These are phyloP conservation scores for Boletus sensibilis DNA, from an alignment of 768 basidiomycete genomes.

Conservation along the genomic window DNA sequence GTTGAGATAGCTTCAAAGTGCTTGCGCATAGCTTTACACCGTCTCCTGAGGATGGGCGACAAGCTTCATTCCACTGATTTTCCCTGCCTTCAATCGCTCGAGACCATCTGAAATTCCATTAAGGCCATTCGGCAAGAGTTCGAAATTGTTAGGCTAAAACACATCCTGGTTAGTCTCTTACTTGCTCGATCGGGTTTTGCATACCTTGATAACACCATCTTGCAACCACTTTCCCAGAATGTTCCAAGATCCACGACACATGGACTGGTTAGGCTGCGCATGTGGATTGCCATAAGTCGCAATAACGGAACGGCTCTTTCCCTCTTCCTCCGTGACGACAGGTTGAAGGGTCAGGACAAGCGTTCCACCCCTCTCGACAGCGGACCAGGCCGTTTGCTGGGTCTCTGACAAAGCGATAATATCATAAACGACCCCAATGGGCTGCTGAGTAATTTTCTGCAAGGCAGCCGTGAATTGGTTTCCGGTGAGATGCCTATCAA, in stretches of 20 bases:
- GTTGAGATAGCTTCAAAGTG: neutral
- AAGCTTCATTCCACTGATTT: constrained; percentile 46
- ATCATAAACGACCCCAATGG: constrained; percentile 30
- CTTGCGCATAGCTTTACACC: constrained; percentile 4
- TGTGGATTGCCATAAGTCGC: constrained; percentile 28
- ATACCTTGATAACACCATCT: constrained; percentile 27
- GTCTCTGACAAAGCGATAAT: constrained; percentile 35
- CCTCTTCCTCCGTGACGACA: constrained; percentile 23
- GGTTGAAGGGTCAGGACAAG: constrained; percentile 30
- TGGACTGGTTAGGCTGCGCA: constrained; percentile 11
- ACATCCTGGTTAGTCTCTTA: neutral
- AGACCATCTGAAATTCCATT: constrained; percentile 38
- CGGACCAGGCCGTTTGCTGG: constrained; percentile 33
- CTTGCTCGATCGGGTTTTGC: neutral
- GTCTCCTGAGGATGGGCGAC: constrained; percentile 43
- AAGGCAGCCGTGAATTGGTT: constrained; percentile 16
- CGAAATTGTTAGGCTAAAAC: constrained; percentile 38
- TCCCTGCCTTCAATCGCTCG: constrained; percentile 33
- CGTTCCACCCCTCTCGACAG: constrained; percentile 34
- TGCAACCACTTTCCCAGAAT: constrained; percentile 27
- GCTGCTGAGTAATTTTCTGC: constrained; percentile 26
- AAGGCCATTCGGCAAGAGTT: constrained; percentile 44
- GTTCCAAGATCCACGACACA: constrained; percentile 22
- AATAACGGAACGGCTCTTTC: constrained; percentile 18
- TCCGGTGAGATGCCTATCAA: constrained; percentile 31